Conservation (phyloP, 192 early-diverging fungal species). For the Coemansia guatemalensis region DNA sequence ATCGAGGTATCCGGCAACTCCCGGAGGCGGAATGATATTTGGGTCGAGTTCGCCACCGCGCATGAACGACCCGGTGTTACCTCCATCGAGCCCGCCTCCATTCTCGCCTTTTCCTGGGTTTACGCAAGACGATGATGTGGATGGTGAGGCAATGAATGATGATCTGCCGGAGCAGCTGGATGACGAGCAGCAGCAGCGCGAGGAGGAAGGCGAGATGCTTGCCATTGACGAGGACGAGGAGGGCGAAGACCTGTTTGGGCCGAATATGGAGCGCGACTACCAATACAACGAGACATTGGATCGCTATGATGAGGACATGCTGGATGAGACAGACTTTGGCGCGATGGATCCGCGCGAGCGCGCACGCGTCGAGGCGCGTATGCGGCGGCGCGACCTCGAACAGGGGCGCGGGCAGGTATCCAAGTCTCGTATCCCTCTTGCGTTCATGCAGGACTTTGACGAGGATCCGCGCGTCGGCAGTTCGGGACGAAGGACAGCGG, state of each 20-base stretch:
- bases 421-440: constrained; percentile 70
- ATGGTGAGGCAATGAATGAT: constrained; percentile 1
- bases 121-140: constrained; percentile 14
- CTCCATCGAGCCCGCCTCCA: constrained; percentile 49
- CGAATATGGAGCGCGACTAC: constrained; percentile 86
- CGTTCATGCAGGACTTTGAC: constrained; percentile 84
- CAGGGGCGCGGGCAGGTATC: constrained; percentile 53
- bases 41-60: constrained; percentile 43
- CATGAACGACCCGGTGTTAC: constrained; percentile 22
- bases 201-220: constrained; percentile 48
- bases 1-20: constrained; percentile 31
- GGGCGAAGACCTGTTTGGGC: constrained; percentile 92
- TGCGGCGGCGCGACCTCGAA: constrained; percentile 79
- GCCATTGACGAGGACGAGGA: constrained; percentile 67
- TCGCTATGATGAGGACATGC: constrained; percentile 73
- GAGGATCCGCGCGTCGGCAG: constrained; percentile 45
- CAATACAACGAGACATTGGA: constrained; percentile 68
- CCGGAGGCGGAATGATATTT: constrained; percentile 48
- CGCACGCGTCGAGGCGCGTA: constrained; percentile 70
- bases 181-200: constrained; percentile 24
- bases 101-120: constrained; percentile 40
- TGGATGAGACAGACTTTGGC: constrained; percentile 83
- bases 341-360: constrained; percentile 70
- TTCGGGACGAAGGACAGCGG: constrained; percentile 16
- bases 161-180: constrained; percentile 39